Conservation (phyloP, 2,329 filamentous ascomycete genomes). For the Periglandula ipomoeae region DNA sequence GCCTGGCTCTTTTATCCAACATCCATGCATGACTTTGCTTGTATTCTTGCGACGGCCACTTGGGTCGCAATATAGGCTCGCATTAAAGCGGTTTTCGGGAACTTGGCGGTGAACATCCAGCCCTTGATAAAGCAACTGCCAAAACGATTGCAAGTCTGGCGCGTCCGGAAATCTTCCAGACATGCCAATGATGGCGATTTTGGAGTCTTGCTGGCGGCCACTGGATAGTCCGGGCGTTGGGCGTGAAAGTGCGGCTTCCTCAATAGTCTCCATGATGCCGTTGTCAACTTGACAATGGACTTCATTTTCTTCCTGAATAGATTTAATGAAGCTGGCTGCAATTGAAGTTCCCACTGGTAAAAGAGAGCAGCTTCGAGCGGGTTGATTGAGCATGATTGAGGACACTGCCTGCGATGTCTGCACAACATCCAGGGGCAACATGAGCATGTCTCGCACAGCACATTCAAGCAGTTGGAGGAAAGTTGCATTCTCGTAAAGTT, state of each 20-base stretch:
- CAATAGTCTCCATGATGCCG: not conserved
- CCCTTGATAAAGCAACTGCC: conserved; percentile 24
- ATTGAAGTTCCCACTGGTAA: not conserved
- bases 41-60: conserved; percentile 61
- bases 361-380: not conserved
- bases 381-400: not conserved
- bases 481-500: not conserved
- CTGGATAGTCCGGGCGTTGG: not conserved
- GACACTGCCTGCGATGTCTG: not conserved
- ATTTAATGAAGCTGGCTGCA: not conserved
- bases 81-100: conserved; percentile 59
- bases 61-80: conserved; percentile 57
- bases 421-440: not conserved
- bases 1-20: conserved; percentile 60
- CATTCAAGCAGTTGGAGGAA: not conserved
- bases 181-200: not conserved
- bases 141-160: not conserved
- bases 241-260: not conserved
- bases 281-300: not conserved
- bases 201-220: not conserved
- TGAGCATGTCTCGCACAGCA: not conserved
- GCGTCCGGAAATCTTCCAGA: not conserved
- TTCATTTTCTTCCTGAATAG: not conserved
- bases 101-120: conserved; percentile 56
- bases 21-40: conserved; percentile 60